Evolutionary conservation across 2,329 filamentous ascomycete genomes (phyloP).

Genomic region (Hortaea sp.): DNA sequence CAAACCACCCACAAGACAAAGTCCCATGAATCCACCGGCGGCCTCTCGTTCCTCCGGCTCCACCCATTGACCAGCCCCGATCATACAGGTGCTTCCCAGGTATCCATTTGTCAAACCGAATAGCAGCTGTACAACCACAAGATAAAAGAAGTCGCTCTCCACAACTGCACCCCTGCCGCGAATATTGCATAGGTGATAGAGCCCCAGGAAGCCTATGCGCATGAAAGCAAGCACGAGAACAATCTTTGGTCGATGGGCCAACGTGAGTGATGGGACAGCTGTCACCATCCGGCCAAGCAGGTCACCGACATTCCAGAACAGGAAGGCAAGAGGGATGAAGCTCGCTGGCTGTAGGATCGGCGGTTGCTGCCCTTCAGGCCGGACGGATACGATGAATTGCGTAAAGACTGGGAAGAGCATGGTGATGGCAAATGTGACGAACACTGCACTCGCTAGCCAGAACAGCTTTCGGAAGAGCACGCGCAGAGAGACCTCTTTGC

Average conservation of each 20-base stretch:
- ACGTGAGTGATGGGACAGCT: slow-evolving; percentile 42
- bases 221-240: slow-evolving; percentile 59
- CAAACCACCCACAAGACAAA: slow-evolving; percentile 78
- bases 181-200: slow-evolving; percentile 88
- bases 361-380: slow-evolving; percentile 34
- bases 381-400: slow-evolving; percentile 35
- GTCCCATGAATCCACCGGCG: slow-evolving; percentile 85
- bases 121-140: slow-evolving; percentile 68
- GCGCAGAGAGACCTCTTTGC: slow-evolving; percentile 43
- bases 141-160: slow-evolving; percentile 76
- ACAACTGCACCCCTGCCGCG: slow-evolving; percentile 63
- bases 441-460: slow-evolving; percentile 68
- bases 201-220: slow-evolving; percentile 62
- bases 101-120: slow-evolving; percentile 85
- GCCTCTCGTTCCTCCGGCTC: slow-evolving; percentile 75
- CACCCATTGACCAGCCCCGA: slow-evolving; percentile 75
- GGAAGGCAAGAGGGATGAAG: slow-evolving; percentile 83
- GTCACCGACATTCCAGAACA: slow-evolving; percentile 90
- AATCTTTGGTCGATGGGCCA: slow-evolving; percentile 53
- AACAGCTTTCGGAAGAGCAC: slow-evolving; percentile 66
- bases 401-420: slow-evolving; percentile 98
- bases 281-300: slow-evolving; percentile 65
- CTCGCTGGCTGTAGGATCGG: slow-evolving; percentile 59
- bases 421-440: slow-evolving; percentile 69
- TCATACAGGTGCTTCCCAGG: slow-evolving; percentile 81